Base-by-base conservation (phyloP, 495 filamentous ascomycete genomes). In the Xylaria acuta region DNA sequence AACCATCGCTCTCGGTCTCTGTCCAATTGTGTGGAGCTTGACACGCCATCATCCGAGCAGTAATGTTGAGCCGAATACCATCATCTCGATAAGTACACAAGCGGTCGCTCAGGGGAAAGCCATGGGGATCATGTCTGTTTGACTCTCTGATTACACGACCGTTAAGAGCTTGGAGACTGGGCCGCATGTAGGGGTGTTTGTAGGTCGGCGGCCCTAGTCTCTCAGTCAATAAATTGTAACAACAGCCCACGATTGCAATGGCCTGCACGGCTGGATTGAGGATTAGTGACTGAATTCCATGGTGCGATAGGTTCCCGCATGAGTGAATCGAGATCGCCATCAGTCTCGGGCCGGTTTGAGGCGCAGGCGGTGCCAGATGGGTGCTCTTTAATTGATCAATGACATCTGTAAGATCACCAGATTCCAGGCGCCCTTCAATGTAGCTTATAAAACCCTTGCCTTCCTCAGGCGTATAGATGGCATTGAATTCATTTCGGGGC, bases 311-410 rank as follows among this genome's bases (percentile, higher is more conserved):
- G 76, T 98, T 98, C 67, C 96, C 96, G 80, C 96, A 99, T 25
- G 95, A 97, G 79, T 99, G 96, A 60, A 99, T 92, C 0, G 96
- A 98, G 2, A 97, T 91, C 30, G 97, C 91, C 90, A 98, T 93
- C 41, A 97, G 83, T 40, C 84, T 86, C 32, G 83, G 83, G 64
- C 82, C 81, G 20, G 80, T 72, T 49, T 66, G 66, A 45, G 73
- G 81, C 18, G 74, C 73, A 45, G 78, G 77, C 18, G 69, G 66
- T 32, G 71, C 72, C 1, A 81, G 63, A 16, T 69, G 70, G 53
- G 82, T 81, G 34, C 76, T 72, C 53, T 79, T 75, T 36, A 82
- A 69, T 75, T 83, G 82, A 20, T 78, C 80, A 27, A 90, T 83
- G 64, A 92, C 83, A 70, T 88, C 80, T 34, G 88, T 74, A 73